Evolutionary conservation across 1,139 yeast genomes (phyloP).

Genomic region (Lipomyces yarrowii): DNA sequence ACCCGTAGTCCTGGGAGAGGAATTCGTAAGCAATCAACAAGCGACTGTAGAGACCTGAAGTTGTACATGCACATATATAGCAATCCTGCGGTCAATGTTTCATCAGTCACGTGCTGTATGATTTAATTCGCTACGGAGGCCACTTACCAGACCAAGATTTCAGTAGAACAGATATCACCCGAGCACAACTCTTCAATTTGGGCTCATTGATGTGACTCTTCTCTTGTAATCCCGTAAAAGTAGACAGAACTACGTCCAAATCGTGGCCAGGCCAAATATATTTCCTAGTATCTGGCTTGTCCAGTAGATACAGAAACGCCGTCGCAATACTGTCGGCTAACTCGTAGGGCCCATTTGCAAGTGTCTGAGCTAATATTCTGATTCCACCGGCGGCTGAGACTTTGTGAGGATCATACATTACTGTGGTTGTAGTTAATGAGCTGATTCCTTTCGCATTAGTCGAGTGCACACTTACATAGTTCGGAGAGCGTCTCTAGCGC

Average conservation of each 20-base stretch:
- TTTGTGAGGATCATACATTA: constrained; percentile 62
- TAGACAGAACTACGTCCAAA: constrained; percentile 59
- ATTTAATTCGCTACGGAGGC: background rate
- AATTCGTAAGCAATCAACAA: constrained; percentile 64
- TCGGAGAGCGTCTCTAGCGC: constrained; percentile 76
- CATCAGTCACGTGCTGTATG: background rate
- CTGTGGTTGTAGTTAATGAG: constrained; percentile 36
- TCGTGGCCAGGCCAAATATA: constrained; percentile 65
- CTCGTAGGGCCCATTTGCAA: constrained; percentile 65
- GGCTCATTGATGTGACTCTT: constrained; percentile 54
- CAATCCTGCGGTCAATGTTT: constrained; percentile 45
- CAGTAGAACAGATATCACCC: constrained; percentile 60
- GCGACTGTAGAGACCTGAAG: constrained; percentile 58
- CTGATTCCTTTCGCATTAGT: background rate
- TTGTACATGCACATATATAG: constrained; percentile 63
- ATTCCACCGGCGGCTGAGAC: constrained; percentile 66
- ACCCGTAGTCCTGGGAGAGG: constrained; percentile 60
- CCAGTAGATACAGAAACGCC: constrained; percentile 62
- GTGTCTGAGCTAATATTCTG: constrained; percentile 56
- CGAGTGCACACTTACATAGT: constrained; percentile 37
- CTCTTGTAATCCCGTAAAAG: constrained; percentile 61
- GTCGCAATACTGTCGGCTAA: constrained; percentile 58
- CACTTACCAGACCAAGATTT: constrained; percentile 65
- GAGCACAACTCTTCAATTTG: constrained; percentile 63
- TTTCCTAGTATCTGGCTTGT: constrained; percentile 58